Conservation (phyloP, 2,329 filamentous ascomycete species). For the Emergomyces orientalis region DNA sequence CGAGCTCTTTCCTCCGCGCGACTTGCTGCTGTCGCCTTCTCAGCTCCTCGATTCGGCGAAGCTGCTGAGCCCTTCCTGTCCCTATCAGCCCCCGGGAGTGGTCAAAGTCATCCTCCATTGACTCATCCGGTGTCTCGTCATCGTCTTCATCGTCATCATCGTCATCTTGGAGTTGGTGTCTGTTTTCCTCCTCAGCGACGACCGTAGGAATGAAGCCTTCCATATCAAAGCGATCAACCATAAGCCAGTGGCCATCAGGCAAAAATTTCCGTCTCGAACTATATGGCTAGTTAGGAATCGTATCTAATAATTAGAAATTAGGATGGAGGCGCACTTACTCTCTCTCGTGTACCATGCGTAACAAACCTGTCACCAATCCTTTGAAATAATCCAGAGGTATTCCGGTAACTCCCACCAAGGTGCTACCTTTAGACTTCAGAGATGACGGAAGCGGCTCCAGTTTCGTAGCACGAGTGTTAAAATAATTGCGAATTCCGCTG, state of each 20-base stretch:
- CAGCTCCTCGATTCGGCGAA: constrained; percentile 53
- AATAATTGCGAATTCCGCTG: constrained; percentile 40
- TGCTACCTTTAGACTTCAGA: constrained; percentile 35
- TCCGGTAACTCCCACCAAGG: constrained; percentile 55
- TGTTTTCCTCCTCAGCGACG: constrained; percentile 72
- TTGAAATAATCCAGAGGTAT: constrained; percentile 72
- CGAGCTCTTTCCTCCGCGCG: constrained; percentile 61
- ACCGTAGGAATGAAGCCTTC: constrained; percentile 77
- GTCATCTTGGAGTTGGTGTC: constrained; percentile 58
- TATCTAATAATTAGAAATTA: neutral
- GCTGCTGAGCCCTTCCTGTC: constrained; percentile 53
- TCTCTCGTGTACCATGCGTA: constrained; percentile 84
- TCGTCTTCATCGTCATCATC: constrained; percentile 52
- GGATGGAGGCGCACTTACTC: constrained; percentile 42
- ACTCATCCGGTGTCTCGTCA: constrained; percentile 30
- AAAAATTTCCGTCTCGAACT: constrained; percentile 74
- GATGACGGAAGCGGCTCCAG: constrained; percentile 23
- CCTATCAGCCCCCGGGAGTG: constrained; percentile 40
- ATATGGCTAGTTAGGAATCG: constrained; percentile 4
- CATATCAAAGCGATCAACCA: constrained; percentile 83
- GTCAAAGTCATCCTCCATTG: constrained; percentile 30
- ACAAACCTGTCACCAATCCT: constrained; percentile 65
- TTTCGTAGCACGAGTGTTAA: constrained; percentile 24
- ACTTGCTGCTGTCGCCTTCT: constrained; percentile 56
- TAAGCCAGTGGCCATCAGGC: constrained; percentile 80